These are phyloP conservation scores for Globisporangium solare DNA, from an alignment of 352 stramenopile genomes.

Conservation along the genomic window DNA sequence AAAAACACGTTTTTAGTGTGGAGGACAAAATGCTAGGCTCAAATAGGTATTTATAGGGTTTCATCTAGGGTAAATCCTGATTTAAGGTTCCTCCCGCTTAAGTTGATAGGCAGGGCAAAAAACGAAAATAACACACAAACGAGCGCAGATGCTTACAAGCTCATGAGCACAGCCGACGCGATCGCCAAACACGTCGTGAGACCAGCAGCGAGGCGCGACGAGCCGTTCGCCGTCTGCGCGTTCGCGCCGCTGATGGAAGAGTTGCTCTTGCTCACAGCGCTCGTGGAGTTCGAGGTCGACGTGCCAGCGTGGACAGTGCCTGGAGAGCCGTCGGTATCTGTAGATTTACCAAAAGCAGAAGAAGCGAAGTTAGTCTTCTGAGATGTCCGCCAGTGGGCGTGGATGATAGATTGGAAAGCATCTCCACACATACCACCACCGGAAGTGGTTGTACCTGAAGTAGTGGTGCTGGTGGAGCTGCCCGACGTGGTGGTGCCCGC, in stretches of 20 bases:
- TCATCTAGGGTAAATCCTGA: too few species aligned
- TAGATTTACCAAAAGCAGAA: not conserved
- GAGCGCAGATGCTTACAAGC: constrained; percentile 20
- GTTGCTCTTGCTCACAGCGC: constrained; percentile 15
- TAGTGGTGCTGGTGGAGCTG: not conserved
- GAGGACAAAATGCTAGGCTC: not conserved
- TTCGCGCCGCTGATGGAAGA: constrained; percentile 15
- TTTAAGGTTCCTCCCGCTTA: too few species aligned
- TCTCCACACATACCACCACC: constrained; percentile 3
- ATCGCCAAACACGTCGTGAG: constrained; percentile 29
- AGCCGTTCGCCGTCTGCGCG: constrained; percentile 14
- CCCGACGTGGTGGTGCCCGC: constrained; percentile 12
- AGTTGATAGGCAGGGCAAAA: too few species aligned
- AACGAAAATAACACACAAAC: not conserved
- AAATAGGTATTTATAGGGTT: not conserved
- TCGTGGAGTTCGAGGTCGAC: constrained; percentile 5
- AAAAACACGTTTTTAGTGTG: constrained; percentile 2
- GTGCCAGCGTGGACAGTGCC: constrained; percentile 16
- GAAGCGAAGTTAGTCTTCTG: not conserved
- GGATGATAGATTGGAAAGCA: not conserved
- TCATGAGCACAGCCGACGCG: constrained; percentile 32
- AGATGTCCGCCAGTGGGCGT: too few species aligned
- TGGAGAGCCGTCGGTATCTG: constrained; percentile 12
- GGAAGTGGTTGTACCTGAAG: constrained; percentile 8
- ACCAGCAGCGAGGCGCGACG: constrained; percentile 21